Base-by-base conservation (phyloP, 2,329 filamentous ascomycete genomes). In the Conoideocrella luteorostrata region DNA sequence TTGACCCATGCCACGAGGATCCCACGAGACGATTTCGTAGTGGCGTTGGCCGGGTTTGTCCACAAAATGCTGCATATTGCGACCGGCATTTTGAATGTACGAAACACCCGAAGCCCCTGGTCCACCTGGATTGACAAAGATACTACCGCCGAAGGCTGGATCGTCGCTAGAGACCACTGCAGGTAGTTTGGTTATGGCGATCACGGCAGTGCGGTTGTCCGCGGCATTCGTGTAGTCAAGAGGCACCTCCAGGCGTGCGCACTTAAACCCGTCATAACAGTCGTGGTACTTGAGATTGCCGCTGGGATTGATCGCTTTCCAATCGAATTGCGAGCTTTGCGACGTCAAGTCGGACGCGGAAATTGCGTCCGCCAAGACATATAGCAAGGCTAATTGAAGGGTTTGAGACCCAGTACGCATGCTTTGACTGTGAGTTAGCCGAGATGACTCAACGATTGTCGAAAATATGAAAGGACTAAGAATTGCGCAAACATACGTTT, bases 171-270 rank as follows among this genome's bases (percentile, higher is more conserved):
- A 48, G 1, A 69, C 58, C 13, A 53, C 55, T 7, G 67, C 67
- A 2, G 68, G 63, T 3, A 57, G 50, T 34, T 62, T 64, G 23
- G 67, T 56, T 12, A 72, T 58, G 1, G 68, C 66, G 33, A 72
- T 49, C 4, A 56, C 55, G 7, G 62, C 62, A 15, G 20, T 44
- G 17, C 36, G 42, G 26, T 55, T 37, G 44, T 55, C 48, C 17
- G 54, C 52, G 5, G 50, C 52, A 44, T 50, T 50, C 26, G 64
- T 62, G 55, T 60, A 67, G 50, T 62, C 62, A 39, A 72, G 52
- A 1, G 70, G 69, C 3, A 71, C 53, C 23, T 63, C 52, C 6
- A 73, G 53, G n/a, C 62, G 54, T 4, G 68, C 66, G 46, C 69
- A 72, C 44, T 64, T 50, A 37, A 59, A 61, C 10, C 51, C 52